These are phyloP conservation scores for Udeniomyces megalosporus DNA, from an alignment of 768 basidiomycete genomes.

Conservation along the genomic window DNA sequence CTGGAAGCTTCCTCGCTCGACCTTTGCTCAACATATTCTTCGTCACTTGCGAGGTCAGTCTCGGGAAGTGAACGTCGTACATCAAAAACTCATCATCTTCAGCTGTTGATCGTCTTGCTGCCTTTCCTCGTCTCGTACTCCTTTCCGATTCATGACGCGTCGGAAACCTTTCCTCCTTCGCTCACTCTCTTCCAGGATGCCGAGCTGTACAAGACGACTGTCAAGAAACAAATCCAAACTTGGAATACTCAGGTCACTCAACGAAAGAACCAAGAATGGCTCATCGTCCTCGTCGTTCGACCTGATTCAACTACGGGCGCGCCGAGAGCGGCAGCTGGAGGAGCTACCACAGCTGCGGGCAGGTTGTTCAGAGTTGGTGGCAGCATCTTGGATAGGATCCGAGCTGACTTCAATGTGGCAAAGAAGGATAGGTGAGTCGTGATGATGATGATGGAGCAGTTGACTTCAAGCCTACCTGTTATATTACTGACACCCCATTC, in stretches of 20 bases:
- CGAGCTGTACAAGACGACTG: slow-evolving; percentile 59
- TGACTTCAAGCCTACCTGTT: slow-evolving; percentile 16
- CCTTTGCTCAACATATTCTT: slow-evolving; percentile 77
- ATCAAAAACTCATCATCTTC: too few species aligned
- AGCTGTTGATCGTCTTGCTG: too few species aligned
- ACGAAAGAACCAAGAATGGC: slow-evolving; percentile 81
- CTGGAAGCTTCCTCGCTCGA: slow-evolving; percentile 61
- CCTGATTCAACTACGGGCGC: background rate
- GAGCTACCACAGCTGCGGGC: slow-evolving; percentile 38
- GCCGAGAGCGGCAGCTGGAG: slow-evolving; percentile 5
- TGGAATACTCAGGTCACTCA: slow-evolving; percentile 55
- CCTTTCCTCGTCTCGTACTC: too few species aligned
- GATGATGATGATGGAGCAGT: background rate
- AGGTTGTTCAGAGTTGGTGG: slow-evolving; percentile 67
- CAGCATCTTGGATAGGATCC: slow-evolving; percentile 74
- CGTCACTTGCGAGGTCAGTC: slow-evolving; percentile 67
- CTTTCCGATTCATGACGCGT: too few species aligned
- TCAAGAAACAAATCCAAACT: slow-evolving; percentile 77
- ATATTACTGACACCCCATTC: too few species aligned
- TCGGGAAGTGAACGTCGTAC: background rate
- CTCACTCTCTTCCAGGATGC: slow-evolving; percentile 34
- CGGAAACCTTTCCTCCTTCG: background rate
- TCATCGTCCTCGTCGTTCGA: slow-evolving; percentile 17
- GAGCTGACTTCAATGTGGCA: slow-evolving; percentile 75
- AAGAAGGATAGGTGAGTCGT: slow-evolving; percentile 60